Base-by-base conservation (phyloP, 495 filamentous ascomycete species). In the Aspergillus coremiiformis region DNA sequence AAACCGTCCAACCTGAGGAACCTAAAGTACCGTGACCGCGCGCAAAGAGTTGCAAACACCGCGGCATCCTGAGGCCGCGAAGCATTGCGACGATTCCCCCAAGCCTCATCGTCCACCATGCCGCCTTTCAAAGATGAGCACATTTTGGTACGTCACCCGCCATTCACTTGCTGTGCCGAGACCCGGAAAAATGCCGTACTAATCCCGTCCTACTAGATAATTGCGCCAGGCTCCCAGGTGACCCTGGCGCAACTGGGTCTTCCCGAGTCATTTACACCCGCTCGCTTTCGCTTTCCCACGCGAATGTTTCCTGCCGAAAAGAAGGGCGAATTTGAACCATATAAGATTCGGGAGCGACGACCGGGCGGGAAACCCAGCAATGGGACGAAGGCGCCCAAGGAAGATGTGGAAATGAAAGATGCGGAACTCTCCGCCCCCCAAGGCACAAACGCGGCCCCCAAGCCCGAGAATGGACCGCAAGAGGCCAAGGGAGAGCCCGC, bases 221-320 rank as follows among this genome's bases (percentile, higher is more conserved):
- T 98, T 74, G 89, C 87, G 67, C 93, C 94, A 35, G 93, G 93
- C 60, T 95, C 90, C 63, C 85, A 89, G 67, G 90, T 86, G 51
- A 96, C 90, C 54, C 81, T 95, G 66, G 94, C 92, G 56, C 93
- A 96, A 75, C 78, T 96, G 17, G 93, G 93, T 42, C 84, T 95
- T 33, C 85, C 85, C 49, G 93, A 98, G 71, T 86, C 85, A 3
- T 90, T 95, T 63, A 92, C 89, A 9, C 92, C 90, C 5, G 87
- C 93, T 20, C 78, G 81, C 42, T 74, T 86, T 64, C 85, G 88
- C 56, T 79, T 96, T 57, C 81, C 84, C 15, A 95, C 91, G 59
- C 86, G 93, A 73, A 94, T 98, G 90, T 98, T 97, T 66, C 82
- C 82, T 4, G 87, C 84, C 22, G 82, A 88, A 42, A 85, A 87